Evolutionary conservation across 129 eudicot species (phyloP), one percentile per base, ranked within the genome.

Genomic region (Centaurea solstitialis): DNA sequence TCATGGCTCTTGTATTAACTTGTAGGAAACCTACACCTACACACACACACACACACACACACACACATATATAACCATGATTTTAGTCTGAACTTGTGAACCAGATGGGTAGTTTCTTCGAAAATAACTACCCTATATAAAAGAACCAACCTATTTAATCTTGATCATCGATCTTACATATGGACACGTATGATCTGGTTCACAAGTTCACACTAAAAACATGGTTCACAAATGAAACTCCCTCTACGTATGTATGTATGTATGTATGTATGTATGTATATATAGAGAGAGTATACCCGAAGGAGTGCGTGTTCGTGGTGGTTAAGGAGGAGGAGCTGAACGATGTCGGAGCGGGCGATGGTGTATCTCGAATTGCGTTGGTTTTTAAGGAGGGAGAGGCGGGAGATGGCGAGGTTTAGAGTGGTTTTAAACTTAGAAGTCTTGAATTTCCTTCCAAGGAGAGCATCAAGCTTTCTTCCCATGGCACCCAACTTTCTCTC

Each of bases 401-500:
- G 90, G 70, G 94, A 76, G 26, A 90, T 70, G 73, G 94, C 96
- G 30, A 85, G 86, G 30, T 87, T 81, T 62, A 81, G 23, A 24
- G 79, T 74, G 70, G 93, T 77, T 70, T 84, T 87, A 78, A 95
- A 88, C 76, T 84, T 92, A 0, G 90, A 76, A 68, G 87, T 69
- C 62, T 80, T 90, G 80, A 83, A 87, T 17, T 80, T 84, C 77
- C 85, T 84, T 67, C 97, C 89, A 4, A 94, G 80, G 33, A 94
- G 86, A 77, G 91, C 91, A 89, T 89, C 91, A 59, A 90, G 88
- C 81, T 83, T 95, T 84, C 78, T 92, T 15, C 99, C 97, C 97
- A 95, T 93, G n/a, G 41, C 66, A n/a, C n/a, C n/a, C n/a, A n/a
- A n/a, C n/a, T n/a, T 6, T 12, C 2, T 50, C 9, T 12, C 10